Conservation (phyloP, 1,284 basidiomycete species). For the Coriolopsis trogii region DNA sequence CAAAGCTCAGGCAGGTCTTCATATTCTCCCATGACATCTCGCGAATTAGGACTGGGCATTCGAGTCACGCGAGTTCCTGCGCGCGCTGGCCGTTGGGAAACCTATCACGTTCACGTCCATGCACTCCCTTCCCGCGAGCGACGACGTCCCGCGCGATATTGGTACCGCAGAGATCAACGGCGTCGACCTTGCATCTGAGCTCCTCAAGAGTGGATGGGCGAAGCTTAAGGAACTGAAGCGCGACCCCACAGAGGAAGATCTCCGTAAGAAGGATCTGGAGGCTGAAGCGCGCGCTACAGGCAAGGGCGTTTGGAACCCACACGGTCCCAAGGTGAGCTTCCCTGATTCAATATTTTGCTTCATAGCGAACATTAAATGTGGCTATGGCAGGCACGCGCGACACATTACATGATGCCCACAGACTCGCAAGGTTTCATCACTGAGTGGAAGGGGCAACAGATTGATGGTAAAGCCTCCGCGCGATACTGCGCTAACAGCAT, state of each 20-base stretch:
- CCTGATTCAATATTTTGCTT: not conserved
- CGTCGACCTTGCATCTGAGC: conserved; percentile 75
- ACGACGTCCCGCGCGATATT: conserved; percentile 74
- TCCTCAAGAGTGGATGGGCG: conserved; percentile 89
- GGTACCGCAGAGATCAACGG: conserved; percentile 74
- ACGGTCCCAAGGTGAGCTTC: conserved; percentile 72
- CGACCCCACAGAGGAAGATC: conserved; percentile 79
- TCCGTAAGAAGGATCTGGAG: conserved; percentile 74
- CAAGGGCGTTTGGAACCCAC: conserved; percentile 87
- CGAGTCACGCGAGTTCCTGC: conserved; percentile 91
- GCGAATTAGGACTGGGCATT: conserved; percentile 82
- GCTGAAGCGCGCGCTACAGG: conserved; percentile 77
- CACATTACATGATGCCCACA: conserved; percentile 87
- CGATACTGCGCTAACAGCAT: not conserved
- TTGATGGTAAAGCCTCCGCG: conserved; percentile 69
- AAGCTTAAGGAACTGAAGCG: conserved; percentile 88
- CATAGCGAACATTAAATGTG: not conserved
- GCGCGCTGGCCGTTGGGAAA: conserved; percentile 85
- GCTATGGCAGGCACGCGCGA: conserved; percentile 60
- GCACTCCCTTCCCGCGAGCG: conserved; percentile 72
- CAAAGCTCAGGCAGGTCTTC: not conserved
- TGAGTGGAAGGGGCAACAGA: conserved; percentile 87
- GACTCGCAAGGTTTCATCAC: conserved; percentile 89
- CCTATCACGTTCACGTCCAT: conserved; percentile 80
- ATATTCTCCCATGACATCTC: not conserved